A percentile compares a stretch with the other conserved stretches of the same genome.
Conservation (phyloP, 192 early-diverging fungal species). For the Coemansia sp. region DNA sequence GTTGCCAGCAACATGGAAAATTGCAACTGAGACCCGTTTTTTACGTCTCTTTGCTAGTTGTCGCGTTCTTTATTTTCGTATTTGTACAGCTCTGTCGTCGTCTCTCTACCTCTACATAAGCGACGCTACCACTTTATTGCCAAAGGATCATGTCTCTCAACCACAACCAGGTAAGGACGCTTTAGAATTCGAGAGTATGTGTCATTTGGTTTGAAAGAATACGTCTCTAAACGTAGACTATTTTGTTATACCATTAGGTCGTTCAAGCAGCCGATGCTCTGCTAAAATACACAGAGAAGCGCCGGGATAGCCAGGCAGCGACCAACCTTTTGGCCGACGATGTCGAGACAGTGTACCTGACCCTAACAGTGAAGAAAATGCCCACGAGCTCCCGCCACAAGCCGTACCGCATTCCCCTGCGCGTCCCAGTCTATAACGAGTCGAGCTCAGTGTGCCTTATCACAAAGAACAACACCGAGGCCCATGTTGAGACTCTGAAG, state of each 20-base stretch:
- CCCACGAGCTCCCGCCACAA: slow-evolving; percentile 60
- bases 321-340: slow-evolving; percentile 58
- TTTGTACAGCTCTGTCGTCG: slow-evolving; percentile 2
- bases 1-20: not conserved
- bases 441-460: slow-evolving; percentile 82
- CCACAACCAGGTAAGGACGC: slow-evolving; percentile 39
- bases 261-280: slow-evolving; percentile 38
- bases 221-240: not conserved
- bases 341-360: slow-evolving; percentile 59
- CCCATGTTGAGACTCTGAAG: slow-evolving; percentile 73
- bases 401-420: slow-evolving; percentile 72
- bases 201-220: not conserved
- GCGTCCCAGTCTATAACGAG: slow-evolving; percentile 63
- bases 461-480: slow-evolving; percentile 80
- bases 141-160: slow-evolving; percentile 31
- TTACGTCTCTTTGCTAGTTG: slow-evolving; percentile 1
- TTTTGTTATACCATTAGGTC: slow-evolving; percentile 19
- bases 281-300: slow-evolving; percentile 35
- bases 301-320: slow-evolving; percentile 30
- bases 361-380: slow-evolving; percentile 71
- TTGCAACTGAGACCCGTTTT: not conserved
- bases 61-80: not conserved
- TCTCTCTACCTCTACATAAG: not conserved
- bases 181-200: not conserved
- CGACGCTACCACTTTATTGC: not conserved